Conservation (phyloP, 495 filamentous ascomycete genomes). For the Lasiosphaeria miniovina region DNA sequence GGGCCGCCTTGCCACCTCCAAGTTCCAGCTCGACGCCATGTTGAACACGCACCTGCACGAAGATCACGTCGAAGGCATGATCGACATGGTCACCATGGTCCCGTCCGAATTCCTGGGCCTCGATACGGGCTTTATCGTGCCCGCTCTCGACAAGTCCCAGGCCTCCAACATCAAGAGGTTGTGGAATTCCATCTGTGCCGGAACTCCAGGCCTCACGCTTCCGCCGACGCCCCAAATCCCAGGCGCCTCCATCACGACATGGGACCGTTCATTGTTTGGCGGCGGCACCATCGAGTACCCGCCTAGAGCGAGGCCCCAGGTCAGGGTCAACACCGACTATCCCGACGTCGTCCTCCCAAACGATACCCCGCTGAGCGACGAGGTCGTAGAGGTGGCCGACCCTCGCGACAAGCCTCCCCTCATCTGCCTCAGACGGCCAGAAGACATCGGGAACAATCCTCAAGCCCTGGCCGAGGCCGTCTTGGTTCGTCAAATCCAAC, state of each 20-base stretch:
- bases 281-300: conserved; percentile 1
- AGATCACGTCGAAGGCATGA: background rate
- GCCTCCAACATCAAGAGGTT: background rate
- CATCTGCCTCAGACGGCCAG: background rate
- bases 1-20: background rate
- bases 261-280: background rate
- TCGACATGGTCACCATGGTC: background rate
- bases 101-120: background rate
- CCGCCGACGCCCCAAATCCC: background rate
- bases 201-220: background rate
- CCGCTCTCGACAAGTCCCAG: background rate
- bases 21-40: background rate
- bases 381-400: background rate
- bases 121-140: background rate
- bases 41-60: background rate
- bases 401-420: background rate
- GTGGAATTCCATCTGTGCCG: background rate
- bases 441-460: background rate
- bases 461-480: background rate
- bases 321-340: background rate
- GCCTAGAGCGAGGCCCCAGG: background rate
- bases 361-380: background rate
- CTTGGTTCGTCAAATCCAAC: background rate
- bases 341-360: background rate
- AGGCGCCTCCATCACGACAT: background rate